Evolutionary conservation across 805 yeast genomes (phyloP), one percentile per base, ranked within the genome.

Genomic region (Teunomyces pallodes): DNA sequence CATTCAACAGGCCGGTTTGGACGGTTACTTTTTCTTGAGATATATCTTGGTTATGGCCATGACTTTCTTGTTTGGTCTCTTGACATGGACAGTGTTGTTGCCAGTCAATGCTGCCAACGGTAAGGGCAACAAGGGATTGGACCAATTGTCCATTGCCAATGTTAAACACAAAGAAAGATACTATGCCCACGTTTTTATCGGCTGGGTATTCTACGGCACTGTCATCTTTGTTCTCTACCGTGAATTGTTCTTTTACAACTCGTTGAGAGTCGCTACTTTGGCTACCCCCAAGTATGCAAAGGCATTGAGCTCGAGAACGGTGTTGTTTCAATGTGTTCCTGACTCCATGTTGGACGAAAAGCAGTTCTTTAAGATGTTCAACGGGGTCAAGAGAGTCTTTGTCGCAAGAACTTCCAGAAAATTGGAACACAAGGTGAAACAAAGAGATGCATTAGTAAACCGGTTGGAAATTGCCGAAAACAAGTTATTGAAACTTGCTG

Each of bases 1-100:
- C 47, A 81, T 92, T 50, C 83, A 85, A 54, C 95, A 92, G 59
- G 86, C 94, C 16, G 98, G 97, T 13, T 64, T 92, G n/a, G 98
- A 92, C 63, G 97, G 97, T 4, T 92, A 88, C 70, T 84, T 94
- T 61, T 92, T 91, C 65, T 69, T 90, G 52, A 76, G 99, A 54
- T 94, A 87, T 61, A 65, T 94, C 27, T 75, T 80, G 43, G 59
- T 86, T 32, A 70, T 89, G 53, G 70, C 80, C 9, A 51, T 71
- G 5, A 61, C 82, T 36, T 80, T 83, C 48, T 47, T 62, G 40
- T 52, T 51, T 41, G 74, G 82, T 1, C 69, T 82, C 39, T 56
- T 82, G 27, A 70, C 82, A 5, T 82, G 80, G 75, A 83, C 86
- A 6, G 77, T 92, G 43, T 70, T 92, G 46, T 74, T 94, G n/a